A percentile compares a stretch with the other conserved stretches of the same genome.
phyloP scores from a whole-genome alignment of 2,329 filamentous ascomycete species.

The Fusarium anguioides region DNA sequence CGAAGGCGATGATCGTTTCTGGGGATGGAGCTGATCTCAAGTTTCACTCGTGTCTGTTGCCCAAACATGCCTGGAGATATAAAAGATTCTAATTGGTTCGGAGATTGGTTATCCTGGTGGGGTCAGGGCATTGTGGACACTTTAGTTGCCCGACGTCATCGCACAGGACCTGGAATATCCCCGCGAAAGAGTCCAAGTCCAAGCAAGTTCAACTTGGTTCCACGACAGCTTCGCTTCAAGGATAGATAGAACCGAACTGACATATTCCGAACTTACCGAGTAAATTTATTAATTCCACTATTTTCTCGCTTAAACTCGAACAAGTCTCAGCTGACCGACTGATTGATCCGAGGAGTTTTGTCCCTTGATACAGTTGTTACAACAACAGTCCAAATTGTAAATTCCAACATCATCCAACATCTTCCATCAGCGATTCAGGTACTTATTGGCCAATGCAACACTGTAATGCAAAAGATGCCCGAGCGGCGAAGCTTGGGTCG shows the following conservation, averaged over 20 bases:
- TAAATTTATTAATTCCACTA: constrained; percentile 10
- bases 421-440: neutral
- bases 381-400: no score
- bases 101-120: constrained; percentile 7
- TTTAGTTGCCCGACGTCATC: constrained; percentile 41
- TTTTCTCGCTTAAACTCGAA: neutral
- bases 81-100: constrained; percentile 23
- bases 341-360: neutral
- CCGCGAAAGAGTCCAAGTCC: constrained; percentile 21
- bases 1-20: constrained; percentile 42
- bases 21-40: constrained; percentile 15
- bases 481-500: constrained; percentile 33
- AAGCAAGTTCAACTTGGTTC: constrained; percentile 15
- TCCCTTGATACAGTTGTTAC: no score
- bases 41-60: constrained; percentile 10
- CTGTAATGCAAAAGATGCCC: constrained; percentile 1
- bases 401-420: neutral
- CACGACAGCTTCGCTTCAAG: constrained; percentile 27
- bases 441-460: constrained; percentile 9
- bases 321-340: no score
- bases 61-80: neutral
- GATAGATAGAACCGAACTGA: neutral
- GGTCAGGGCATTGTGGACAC: neutral
- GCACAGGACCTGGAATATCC: constrained; percentile 32
- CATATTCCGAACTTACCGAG: neutral